Conservation (phyloP, 345 rosid species). For the Citrus reticulata region DNA sequence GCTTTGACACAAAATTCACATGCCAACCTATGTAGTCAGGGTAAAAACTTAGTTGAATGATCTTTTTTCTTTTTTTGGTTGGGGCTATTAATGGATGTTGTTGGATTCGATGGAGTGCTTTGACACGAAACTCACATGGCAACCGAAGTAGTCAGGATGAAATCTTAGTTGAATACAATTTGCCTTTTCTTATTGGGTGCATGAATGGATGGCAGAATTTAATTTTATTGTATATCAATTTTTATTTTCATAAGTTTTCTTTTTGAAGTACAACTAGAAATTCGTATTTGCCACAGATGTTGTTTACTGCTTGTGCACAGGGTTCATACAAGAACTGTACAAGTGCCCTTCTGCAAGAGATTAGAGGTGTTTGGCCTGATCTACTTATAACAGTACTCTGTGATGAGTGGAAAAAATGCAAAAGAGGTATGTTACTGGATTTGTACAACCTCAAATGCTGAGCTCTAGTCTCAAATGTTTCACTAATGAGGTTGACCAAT, state of each 20-base stretch:
- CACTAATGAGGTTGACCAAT: constrained; percentile 14
- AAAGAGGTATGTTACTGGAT: constrained; percentile 56
- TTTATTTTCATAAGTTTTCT: not conserved
- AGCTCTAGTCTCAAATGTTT: constrained; percentile 11
- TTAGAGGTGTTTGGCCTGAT: constrained; percentile 86
- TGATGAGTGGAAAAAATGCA: constrained; percentile 97
- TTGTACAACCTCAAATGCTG: not conserved
- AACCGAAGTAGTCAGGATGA: not conserved
- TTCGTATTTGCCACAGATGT: not conserved
- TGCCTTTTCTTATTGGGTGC: not conserved
- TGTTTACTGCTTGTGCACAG: constrained; percentile 36
- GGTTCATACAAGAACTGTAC: constrained; percentile 60
- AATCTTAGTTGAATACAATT: not conserved
- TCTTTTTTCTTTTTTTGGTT: too few species aligned
- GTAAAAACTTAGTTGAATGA: too few species aligned
- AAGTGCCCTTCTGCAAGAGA: constrained; percentile 50
- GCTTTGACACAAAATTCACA: too few species aligned
- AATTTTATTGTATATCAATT: not conserved
- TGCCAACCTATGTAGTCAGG: too few species aligned
- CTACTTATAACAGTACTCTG: constrained; percentile 56
- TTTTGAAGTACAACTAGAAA: not conserved
- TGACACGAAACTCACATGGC: not conserved
- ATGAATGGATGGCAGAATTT: too few species aligned
- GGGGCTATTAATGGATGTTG: not conserved
- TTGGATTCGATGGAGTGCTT: not conserved